Conservation (phyloP, 169 alveolate species). For the Cryptosporidium baileyi region DNA sequence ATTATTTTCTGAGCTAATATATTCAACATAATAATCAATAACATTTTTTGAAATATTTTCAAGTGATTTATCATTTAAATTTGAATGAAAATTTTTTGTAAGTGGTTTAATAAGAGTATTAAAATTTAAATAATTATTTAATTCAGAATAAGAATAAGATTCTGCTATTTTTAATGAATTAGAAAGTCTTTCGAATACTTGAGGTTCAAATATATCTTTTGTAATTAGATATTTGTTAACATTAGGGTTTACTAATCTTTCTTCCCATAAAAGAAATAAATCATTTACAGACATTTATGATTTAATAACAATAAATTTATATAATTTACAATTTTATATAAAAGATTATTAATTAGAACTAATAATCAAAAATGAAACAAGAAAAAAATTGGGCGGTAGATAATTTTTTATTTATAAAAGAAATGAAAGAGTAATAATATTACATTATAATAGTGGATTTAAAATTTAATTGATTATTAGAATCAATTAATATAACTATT, state of each 20-base stretch:
- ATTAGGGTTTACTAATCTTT: slow-evolving; percentile 4
- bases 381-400: no score
- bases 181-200: slow-evolving; percentile 7
- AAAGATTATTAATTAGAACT: no score
- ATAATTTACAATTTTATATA: no score
- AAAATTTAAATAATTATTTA: not conserved
- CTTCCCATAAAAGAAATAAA: slow-evolving; percentile 21
- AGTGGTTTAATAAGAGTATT: slow-evolving; percentile 2
- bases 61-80: not conserved
- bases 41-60: not conserved
- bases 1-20: slow-evolving; percentile 3
- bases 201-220: not conserved
- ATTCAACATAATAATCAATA: slow-evolving; percentile 4
- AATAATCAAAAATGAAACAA: no score
- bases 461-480: no score
- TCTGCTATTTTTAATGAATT: slow-evolving; percentile 18
- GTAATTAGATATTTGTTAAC: not conserved
- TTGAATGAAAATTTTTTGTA: not conserved
- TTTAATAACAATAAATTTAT: no score
- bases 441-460: no score
- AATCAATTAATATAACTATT: not conserved
- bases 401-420: no score
- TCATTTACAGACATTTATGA: not conserved
- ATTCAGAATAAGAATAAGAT: slow-evolving; percentile 1
- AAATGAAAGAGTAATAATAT: no score